phyloP scores from a whole-genome alignment of 2,329 filamentous ascomycete genomes.

The Trichophyton rubrum region DNA sequence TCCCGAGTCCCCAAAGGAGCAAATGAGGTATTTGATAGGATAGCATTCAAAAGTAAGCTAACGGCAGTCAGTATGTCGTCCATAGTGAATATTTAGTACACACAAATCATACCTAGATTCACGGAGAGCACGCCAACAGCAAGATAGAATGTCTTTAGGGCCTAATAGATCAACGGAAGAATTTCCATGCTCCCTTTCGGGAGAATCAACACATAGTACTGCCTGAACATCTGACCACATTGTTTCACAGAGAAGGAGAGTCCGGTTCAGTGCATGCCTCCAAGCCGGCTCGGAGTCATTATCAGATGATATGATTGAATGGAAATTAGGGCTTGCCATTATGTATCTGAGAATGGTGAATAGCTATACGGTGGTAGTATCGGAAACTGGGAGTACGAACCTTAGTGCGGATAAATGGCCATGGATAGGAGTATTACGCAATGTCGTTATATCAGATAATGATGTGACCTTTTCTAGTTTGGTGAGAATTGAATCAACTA shows the following conservation, averaged over 20 bases:
- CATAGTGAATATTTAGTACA: conserved; percentile 1
- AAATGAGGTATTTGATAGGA: conserved; percentile 45
- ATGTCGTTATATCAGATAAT: conserved; percentile 51
- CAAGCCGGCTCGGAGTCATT: conserved; percentile 17
- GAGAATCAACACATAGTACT: conserved; percentile 84
- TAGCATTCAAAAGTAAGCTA: conserved; percentile 60
- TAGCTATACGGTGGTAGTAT: background rate
- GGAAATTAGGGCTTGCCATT: conserved; percentile 32
- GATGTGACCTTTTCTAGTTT: conserved; percentile 53
- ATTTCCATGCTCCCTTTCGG: conserved; percentile 60
- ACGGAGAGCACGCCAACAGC: conserved; percentile 88
- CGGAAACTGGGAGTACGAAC: conserved; percentile 28
- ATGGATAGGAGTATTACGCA: conserved; percentile 55
- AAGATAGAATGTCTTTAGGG: conserved; percentile 80
- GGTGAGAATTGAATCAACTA: conserved; percentile 47
- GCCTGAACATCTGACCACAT: conserved; percentile 66
- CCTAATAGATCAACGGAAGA: conserved; percentile 61
- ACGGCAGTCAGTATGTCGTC: background rate
- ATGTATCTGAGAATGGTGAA: conserved; percentile 33
- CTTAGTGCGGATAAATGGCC: conserved; percentile 55
- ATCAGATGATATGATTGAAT: conserved; percentile 22
- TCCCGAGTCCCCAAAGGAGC: conserved; percentile 30
- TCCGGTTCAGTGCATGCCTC: conserved; percentile 31
- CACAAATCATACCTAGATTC: conserved; percentile 59
- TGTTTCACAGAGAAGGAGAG: conserved; percentile 49